phyloP scores from a whole-genome alignment of 192 early-diverging fungal genomes.

The Pilobolus umbonatus region DNA sequence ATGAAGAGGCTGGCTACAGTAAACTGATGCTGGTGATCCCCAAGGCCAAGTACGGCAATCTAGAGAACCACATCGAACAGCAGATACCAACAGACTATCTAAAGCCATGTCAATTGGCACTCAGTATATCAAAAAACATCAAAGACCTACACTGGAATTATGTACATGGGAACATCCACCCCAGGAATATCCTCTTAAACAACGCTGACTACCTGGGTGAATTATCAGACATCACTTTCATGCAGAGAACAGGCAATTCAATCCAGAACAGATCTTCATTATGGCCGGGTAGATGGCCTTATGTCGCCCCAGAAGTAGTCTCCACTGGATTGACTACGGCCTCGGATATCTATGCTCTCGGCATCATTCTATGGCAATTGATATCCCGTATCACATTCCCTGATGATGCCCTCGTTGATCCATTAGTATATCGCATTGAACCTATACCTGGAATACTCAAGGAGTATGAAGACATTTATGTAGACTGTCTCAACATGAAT shows the following conservation, averaged over 20 bases:
- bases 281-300: conserved; percentile 19
- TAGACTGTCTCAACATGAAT: conserved; percentile 12
- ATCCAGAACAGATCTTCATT: not conserved
- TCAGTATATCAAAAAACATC: conserved; percentile 18
- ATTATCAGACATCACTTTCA: conserved; percentile 23
- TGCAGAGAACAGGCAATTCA: conserved; percentile 7
- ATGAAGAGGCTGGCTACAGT: conserved; percentile 12
- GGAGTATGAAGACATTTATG: conserved; percentile 17
- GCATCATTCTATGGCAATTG: conserved; percentile 28
- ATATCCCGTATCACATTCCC: conserved; percentile 27
- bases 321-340: conserved; percentile 12
- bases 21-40: conserved; percentile 23
- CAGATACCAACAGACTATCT: conserved; percentile 17
- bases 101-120: conserved; percentile 11
- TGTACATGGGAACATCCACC: conserved; percentile 27
- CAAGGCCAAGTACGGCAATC: conserved; percentile 21
- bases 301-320: conserved; percentile 23
- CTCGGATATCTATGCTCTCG: conserved; percentile 24
- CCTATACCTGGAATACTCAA: conserved; percentile 21
- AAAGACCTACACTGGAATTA: conserved; percentile 29
- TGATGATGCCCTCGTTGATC: conserved; percentile 19
- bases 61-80: conserved; percentile 16
- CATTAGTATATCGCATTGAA: conserved; percentile 23
- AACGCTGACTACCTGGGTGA: conserved; percentile 14
- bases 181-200: conserved; percentile 22